A percentile compares a stretch with the other conserved stretches of the same genome.
These are phyloP conservation scores for Echinosophora koreensis DNA, from an alignment of 306 rosid genomes.

Conservation along the genomic window DNA sequence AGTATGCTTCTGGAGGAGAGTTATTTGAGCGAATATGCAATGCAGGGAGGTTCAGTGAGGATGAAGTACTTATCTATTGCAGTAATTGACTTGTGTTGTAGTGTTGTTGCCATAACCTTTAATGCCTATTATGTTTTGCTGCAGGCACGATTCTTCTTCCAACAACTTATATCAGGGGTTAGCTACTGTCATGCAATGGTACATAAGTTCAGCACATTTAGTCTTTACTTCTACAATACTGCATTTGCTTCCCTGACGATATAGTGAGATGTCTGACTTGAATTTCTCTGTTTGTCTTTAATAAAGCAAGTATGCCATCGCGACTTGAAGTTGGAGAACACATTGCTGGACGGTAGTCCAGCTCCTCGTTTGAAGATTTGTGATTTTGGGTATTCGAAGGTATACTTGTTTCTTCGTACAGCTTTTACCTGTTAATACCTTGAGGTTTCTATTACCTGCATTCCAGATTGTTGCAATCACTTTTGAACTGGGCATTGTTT, in stretches of 20 bases:
- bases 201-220: neutral
- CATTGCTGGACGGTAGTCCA: slow-evolving; percentile 91
- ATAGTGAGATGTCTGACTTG: slow-evolving; percentile 31
- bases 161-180: slow-evolving; percentile 95
- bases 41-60: slow-evolving; percentile 92
- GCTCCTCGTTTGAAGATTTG: slow-evolving; percentile 97
- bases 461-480: neutral
- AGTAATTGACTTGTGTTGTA: slow-evolving; percentile 29
- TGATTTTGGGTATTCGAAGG: slow-evolving; percentile 98
- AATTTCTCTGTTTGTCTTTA: slow-evolving; percentile 34
- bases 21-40: slow-evolving; percentile 97
- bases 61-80: slow-evolving; percentile 69
- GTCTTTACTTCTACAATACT: neutral
- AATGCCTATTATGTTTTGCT: slow-evolving; percentile 42
- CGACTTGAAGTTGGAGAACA: slow-evolving; percentile 93
- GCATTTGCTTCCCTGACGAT: slow-evolving; percentile 18
- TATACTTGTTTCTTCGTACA: slow-evolving; percentile 39
- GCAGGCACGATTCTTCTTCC: slow-evolving; percentile 99
- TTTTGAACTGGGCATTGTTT: neutral
- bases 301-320: slow-evolving; percentile 95
- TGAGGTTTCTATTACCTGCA: neutral
- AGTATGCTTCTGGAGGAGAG: slow-evolving; percentile 97
- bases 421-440: slow-evolving; percentile 4
- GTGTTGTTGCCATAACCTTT: slow-evolving; percentile 30
- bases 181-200: slow-evolving; percentile 98